Evolutionary conservation across 2,329 filamentous ascomycete genomes (phyloP), one percentile per base, ranked within the genome.

Genomic region (Juglanconis sp.): DNA sequence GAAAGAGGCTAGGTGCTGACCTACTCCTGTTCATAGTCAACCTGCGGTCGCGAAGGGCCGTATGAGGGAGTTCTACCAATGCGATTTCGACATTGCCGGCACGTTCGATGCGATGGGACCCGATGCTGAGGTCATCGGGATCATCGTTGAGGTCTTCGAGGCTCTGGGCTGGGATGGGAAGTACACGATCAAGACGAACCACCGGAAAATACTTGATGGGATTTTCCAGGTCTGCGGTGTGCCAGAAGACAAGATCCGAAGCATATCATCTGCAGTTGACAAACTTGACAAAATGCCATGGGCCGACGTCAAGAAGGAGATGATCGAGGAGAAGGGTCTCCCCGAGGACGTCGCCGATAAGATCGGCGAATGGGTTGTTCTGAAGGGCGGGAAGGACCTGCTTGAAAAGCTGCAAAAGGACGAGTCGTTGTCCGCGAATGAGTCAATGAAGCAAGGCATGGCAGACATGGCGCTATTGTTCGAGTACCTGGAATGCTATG

Each of bases 61-160:
- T 57, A 95, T 96, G 89, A 86, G 94, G 70, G 94, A 97, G 76
- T 96, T 96, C 76, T 96, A 96, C 79, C 93, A 97, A 76, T 97
- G 93, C 78, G 94, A 98, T 77, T 96, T 97, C 71, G 93, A 97
- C 72, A 94, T 97, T 76, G 93, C 93, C 11, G 92, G 93, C 63
- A 80, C 79, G 47, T 96, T 92, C 77, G 94, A 96, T 72, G 77
- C 91, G 57, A 96, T 97, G 92, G 83, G 96, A 32, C 91, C 93
- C 59, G 94, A 97, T 71, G 90, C 92, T 42, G 93, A 97, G 77
- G 89, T 96, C 61, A 77, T 98, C 68, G 84, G 89, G 60, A 92
- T 97, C 66, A 85, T 91, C 53, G 87, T 86, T 68, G 92, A 97
- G 72, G 89, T 96, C 46, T 96, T 97, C 69, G 86, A 94, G 67